Base-by-base conservation (phyloP, 164 flowering plant genomes). In the Chloranthus sessilifolius region DNA sequence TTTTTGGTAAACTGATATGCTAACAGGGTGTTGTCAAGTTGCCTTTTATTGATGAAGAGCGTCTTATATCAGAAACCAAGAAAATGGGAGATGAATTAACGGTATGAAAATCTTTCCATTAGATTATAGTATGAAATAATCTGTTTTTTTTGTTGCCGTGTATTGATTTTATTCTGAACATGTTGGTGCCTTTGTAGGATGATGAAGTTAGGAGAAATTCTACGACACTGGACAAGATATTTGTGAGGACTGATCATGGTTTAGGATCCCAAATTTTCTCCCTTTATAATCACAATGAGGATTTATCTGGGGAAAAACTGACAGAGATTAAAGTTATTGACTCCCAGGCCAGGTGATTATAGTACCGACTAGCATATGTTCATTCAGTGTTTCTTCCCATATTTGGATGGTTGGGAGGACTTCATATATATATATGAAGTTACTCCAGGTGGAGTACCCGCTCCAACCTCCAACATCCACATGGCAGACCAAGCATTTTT, bases 31-130 rank as follows among this genome's bases (percentile, higher is more conserved):
- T 62, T n/a, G 41, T 52, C 10, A 62, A 64, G 50, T 74, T 75
- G 41, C 61, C 74, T 0, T 75, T 73, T 43, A 75, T 78, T 23
- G 68, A 67, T 0, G 77, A 69, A 51, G 39, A 53, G 12, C 68
- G 53, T 4, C 73, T 74, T 19, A 53, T 69, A 6, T 1, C 44
- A 1, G 74, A 65, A 19, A 72, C 74, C 0, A 57, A 14, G 19
- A 52, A 59, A 28, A 7, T 60, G 1, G 70, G 68, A 47, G 47
- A 53, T 26, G 56, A 68, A 2, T 40, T 76, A 1, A 16, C 40
- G 63, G 81, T 73, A 65, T 16, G 44, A 7, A 3, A 47, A 14
- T 8, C 16, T 22, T 7, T 16, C 4, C 27, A 12, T 16, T 7
- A 6, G 10, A n/a, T 5, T 31, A 10, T 16, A 41, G 30, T 15